Percentiles rank a stretch among this genome's conserved stretches.
Conservation (phyloP, 129 eudicot species). For the Flaveria linearis region DNA sequence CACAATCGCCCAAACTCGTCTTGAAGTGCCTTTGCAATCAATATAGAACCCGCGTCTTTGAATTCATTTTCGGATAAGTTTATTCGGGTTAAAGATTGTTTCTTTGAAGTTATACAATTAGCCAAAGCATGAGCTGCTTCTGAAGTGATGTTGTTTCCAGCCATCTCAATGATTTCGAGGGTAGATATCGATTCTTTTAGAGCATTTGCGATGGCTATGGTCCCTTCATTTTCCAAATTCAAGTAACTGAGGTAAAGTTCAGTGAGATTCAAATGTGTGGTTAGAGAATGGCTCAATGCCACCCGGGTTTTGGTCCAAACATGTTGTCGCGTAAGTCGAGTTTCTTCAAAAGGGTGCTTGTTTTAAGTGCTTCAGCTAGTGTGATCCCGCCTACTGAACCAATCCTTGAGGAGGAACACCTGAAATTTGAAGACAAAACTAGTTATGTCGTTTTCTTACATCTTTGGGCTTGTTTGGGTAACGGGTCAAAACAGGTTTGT, state of each 20-base stretch:
- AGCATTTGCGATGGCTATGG: conserved; percentile 54
- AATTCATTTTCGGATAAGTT: conserved; percentile 80
- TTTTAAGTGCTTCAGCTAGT: conserved; percentile 60
- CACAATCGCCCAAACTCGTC: conserved; percentile 43
- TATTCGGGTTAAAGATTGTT: conserved; percentile 43
- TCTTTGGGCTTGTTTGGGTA: neutral
- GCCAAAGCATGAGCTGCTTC: conserved; percentile 61
- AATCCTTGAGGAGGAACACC: conserved; percentile 78
- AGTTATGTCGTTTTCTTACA: neutral
- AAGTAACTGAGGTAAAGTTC: conserved; percentile 72
- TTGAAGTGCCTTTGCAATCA: conserved; percentile 47
- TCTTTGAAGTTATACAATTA: conserved; percentile 54
- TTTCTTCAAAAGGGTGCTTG: conserved; percentile 52
- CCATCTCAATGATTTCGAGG: conserved; percentile 63
- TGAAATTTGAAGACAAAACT: conserved; percentile 32
- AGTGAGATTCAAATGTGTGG: conserved; percentile 40
- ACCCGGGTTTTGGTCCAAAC: conserved; percentile 74
- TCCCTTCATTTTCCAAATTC: conserved; percentile 68
- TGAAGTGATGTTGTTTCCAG: conserved; percentile 76
- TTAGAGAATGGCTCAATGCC: conserved; percentile 50
- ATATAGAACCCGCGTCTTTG: conserved; percentile 61
- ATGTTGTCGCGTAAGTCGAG: conserved; percentile 79
- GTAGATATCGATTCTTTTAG: conserved; percentile 51
- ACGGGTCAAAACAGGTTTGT: neutral
- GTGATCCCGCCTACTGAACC: conserved; percentile 71